Evolutionary conservation across 225 moss, liverwort and hornwort species (phyloP).

Genomic region (Asterella californica): DNA sequence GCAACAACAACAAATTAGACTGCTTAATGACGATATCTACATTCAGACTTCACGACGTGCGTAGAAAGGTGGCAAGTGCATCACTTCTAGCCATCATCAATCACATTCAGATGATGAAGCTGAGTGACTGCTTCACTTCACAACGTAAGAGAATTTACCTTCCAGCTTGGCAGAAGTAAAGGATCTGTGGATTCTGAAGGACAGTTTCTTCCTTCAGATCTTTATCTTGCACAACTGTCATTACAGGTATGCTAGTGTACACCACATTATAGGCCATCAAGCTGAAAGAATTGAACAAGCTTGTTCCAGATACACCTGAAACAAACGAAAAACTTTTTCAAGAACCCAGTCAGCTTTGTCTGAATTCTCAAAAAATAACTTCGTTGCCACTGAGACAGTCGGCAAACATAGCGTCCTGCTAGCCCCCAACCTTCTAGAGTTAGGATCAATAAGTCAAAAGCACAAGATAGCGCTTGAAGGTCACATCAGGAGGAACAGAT

Average conservation of each 20-base stretch:
- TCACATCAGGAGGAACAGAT: background rate
- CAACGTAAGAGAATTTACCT: slow-evolving; percentile 38
- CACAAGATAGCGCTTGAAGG: background rate
- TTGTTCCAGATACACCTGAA: slow-evolving; percentile 93
- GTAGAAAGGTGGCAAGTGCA: background rate
- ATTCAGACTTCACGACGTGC: background rate
- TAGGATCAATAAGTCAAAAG: background rate
- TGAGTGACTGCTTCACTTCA: background rate
- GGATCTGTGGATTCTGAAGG: slow-evolving; percentile 83
- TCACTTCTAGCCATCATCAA: background rate
- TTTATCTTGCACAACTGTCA: slow-evolving; percentile 84
- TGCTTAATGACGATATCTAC: background rate
- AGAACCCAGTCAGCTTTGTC: slow-evolving; percentile 18
- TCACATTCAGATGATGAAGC: background rate
- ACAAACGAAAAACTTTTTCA: slow-evolving; percentile 76
- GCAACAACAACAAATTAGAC: background rate
- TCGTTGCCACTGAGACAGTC: background rate
- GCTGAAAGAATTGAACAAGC: slow-evolving; percentile 94
- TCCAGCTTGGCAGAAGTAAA: slow-evolving; percentile 88
- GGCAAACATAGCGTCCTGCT: background rate
- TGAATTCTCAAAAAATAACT: background rate
- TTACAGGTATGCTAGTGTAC: slow-evolving; percentile 90
- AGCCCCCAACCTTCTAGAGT: too few relatives aligned
- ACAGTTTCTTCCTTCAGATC: slow-evolving; percentile 83
- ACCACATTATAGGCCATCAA: slow-evolving; percentile 96